Evolutionary conservation across 805 yeast genomes (phyloP).

Genomic region (Tetrapisispora phaffii): DNA sequence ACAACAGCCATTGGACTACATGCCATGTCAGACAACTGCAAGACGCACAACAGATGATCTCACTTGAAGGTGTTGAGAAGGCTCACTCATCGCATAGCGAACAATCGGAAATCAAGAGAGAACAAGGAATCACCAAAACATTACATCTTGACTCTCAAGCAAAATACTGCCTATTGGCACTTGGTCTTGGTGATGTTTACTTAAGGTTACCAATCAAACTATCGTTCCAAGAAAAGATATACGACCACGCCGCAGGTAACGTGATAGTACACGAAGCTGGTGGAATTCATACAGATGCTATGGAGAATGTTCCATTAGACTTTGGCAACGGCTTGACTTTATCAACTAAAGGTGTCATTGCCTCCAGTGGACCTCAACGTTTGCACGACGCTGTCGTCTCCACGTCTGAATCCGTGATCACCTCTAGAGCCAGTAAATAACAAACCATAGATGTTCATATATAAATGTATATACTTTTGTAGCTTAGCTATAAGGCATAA

Average conservation of each 20-base stretch:
- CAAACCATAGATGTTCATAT: no score
- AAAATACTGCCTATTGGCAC: slow-evolving; percentile 82
- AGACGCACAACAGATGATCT: slow-evolving; percentile 20
- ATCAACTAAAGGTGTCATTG: slow-evolving; percentile 83
- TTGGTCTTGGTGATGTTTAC: slow-evolving; percentile 89
- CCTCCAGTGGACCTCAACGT: slow-evolving; percentile 39
- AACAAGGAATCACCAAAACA: slow-evolving; percentile 52
- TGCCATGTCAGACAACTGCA: slow-evolving; percentile 39
- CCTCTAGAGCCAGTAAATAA: slow-evolving; percentile 12
- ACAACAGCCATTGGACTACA: slow-evolving; percentile 32
- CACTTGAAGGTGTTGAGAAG: slow-evolving; percentile 81
- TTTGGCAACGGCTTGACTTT: slow-evolving; percentile 82
- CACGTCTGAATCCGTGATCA: slow-evolving; percentile 18
- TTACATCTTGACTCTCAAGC: slow-evolving; percentile 92
- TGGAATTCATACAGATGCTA: slow-evolving; percentile 73
- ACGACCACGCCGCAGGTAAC: slow-evolving; percentile 99
- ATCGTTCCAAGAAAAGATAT: slow-evolving; percentile 80
- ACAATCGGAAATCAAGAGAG: slow-evolving; percentile 62
- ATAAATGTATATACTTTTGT: no score
- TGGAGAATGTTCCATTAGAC: slow-evolving; percentile 62
- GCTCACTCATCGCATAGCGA: slow-evolving; percentile 89
- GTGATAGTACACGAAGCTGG: slow-evolving; percentile 82
- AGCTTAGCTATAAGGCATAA: no score
- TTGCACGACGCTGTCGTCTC: slow-evolving; percentile 21
- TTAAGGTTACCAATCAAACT: slow-evolving; percentile 74